Conservation (phyloP, 225 moss, liverwort and hornwort genomes). For the Marchantia paleacea region DNA sequence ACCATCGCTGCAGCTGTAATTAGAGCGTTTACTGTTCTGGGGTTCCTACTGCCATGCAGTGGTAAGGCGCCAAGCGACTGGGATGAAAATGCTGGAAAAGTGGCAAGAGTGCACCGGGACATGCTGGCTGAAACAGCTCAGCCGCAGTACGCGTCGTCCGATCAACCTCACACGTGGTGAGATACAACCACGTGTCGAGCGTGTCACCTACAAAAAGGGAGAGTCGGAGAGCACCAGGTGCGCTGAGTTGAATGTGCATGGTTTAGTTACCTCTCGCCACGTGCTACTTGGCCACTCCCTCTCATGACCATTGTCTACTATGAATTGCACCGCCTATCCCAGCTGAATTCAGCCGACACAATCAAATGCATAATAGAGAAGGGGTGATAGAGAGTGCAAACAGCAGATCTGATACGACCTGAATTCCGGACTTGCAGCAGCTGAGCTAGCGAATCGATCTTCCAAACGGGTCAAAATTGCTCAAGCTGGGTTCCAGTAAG, state of each 20-base stretch:
- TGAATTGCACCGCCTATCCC: neutral
- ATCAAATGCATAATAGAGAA: neutral
- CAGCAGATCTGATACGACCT: neutral
- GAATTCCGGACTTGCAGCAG: neutral
- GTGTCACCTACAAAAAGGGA: neutral
- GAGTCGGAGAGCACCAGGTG: neutral
- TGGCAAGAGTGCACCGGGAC: too few species aligned
- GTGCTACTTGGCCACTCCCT: neutral
- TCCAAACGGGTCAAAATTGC: neutral
- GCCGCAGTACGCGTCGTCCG: neutral
- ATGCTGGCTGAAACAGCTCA: neutral
- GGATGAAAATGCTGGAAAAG: too few species aligned
- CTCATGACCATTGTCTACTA: neutral
- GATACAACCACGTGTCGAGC: neutral
- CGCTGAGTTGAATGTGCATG: constrained; percentile 12
- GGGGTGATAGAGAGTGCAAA: neutral
- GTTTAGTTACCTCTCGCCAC: neutral
- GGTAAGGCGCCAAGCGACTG: too few species aligned
- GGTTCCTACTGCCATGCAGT: too few species aligned
- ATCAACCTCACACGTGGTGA: neutral
- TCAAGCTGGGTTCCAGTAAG: too few species aligned
- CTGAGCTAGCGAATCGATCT: too few species aligned
- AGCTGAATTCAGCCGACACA: too few species aligned
- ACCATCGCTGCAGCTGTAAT: too few species aligned
- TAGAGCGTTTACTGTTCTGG: too few species aligned